Evolutionary conservation across 768 basidiomycete genomes (phyloP).

Genomic region (Phylloporus sp.): DNA sequence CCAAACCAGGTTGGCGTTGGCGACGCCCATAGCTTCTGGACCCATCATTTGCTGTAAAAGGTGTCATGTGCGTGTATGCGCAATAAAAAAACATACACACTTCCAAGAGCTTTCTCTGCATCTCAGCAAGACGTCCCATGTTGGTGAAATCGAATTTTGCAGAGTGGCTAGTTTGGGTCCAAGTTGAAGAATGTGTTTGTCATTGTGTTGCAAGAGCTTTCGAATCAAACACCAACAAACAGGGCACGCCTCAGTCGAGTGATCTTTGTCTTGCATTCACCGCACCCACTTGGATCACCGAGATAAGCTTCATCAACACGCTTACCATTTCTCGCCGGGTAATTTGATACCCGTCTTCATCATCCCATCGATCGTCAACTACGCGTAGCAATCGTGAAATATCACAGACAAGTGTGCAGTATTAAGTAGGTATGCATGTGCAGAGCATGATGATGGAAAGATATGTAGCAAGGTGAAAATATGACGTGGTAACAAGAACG

Average conservation of each 20-base stretch:
- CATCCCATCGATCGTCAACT: slow-evolving; percentile 16
- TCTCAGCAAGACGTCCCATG: slow-evolving; percentile 95
- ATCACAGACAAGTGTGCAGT: slow-evolving; percentile 13
- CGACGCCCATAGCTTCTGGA: slow-evolving; percentile 98
- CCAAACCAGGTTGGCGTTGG: slow-evolving; percentile 89
- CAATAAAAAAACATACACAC: slow-evolving; percentile 38
- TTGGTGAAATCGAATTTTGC: slow-evolving; percentile 21
- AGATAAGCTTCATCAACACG: slow-evolving; percentile 2
- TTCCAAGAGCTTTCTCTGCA: slow-evolving; percentile 90
- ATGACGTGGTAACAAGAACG: slow-evolving; percentile 19
- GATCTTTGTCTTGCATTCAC: neutral
- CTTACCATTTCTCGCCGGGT: neutral
- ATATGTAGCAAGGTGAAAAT: slow-evolving; percentile 17
- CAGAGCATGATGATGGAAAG: slow-evolving; percentile 19
- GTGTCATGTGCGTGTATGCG: slow-evolving; percentile 4
- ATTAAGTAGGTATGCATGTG: slow-evolving; percentile 22
- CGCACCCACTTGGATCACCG: slow-evolving; percentile 16
- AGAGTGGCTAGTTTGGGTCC: neutral
- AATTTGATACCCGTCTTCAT: slow-evolving; percentile 4
- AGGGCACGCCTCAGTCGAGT: slow-evolving; percentile 9
- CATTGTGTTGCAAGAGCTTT: slow-evolving; percentile 24
- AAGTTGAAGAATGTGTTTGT: slow-evolving; percentile 25
- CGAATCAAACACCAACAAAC: slow-evolving; percentile 24
- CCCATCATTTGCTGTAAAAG: slow-evolving; percentile 97
- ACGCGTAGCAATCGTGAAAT: slow-evolving; percentile 10